Evolutionary conservation across 768 basidiomycete genomes (phyloP), one percentile per base, ranked within the genome.

Genomic region (Boletus rubescentipes): DNA sequence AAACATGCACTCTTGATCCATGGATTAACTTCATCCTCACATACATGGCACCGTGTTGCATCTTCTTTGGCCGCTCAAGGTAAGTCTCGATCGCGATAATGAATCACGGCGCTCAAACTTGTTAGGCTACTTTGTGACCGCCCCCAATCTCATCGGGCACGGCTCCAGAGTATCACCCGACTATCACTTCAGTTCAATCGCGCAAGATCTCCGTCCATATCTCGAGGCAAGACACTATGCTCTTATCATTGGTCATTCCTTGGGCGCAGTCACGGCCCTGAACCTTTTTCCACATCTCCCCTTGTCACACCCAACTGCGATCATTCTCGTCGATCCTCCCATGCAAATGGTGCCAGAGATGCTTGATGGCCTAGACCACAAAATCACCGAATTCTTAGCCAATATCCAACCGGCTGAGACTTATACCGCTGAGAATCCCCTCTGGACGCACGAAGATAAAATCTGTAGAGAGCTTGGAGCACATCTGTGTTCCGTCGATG

Each of bases 1-100:
- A 67, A 68, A 20, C 60, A 59, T 2, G 67, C 66, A 12, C 59
- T 68, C 2, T 37, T 68, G 23, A 53, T 69, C 39, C 68, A 69
- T n/a, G 67, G 68, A 6, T 15, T 64, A 2, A 47, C 60, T 21
- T 65, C 58, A 1, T 59, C 66, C 3, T 59, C 64, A 2, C 61
- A n/a, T n/a, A 48, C 55, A 2, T 65, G 67, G 65, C 54, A 58
- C 18, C 46, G 55, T 10, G 48, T 65, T 2, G 67, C 60, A 2
- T 40, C 44, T 8, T 38, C 58, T 1, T 54, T 65, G 39, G 65
- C 39, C 18, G 35, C 45, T 14, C 50, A 54, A 57, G 63, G 67
- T 65, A 40, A 4, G 36, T 21, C n/a, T 44, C 18, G 9, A 21
- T 23, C 9, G 0, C n/a, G 7, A 12, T 4, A 20, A 14, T 9